Conservation (phyloP, 768 basidiomycete genomes). For the Gloeostereum incarnatum region DNA sequence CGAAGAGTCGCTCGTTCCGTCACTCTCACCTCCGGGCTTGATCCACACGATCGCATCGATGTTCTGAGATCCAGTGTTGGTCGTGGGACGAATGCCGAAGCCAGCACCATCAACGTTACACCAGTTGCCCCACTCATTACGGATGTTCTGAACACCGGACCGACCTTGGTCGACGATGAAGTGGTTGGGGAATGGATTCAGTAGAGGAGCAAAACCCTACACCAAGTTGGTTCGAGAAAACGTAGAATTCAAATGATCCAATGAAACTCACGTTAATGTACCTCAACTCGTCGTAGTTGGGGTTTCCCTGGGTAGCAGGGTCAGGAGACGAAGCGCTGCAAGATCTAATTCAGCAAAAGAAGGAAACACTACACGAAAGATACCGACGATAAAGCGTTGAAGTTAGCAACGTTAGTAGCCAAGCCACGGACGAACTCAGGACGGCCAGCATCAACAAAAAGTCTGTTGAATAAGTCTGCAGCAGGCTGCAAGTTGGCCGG, state of each 20-base stretch:
- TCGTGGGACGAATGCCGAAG: slow-evolving; percentile 51
- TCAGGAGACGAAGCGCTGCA: slow-evolving; percentile 44
- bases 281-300: slow-evolving; percentile 53
- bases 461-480: slow-evolving; percentile 40
- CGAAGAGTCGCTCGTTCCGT: slow-evolving; percentile 50
- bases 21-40: slow-evolving; percentile 62
- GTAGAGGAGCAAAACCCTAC: slow-evolving; percentile 42
- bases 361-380: too few species aligned
- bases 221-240: too few species aligned
- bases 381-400: slow-evolving; percentile 33
- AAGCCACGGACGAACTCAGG: slow-evolving; percentile 53
- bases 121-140: slow-evolving; percentile 56
- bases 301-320: slow-evolving; percentile 49
- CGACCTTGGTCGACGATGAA: slow-evolving; percentile 65
- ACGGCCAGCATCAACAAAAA: slow-evolving; percentile 41
- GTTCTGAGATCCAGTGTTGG: slow-evolving; percentile 39
- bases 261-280: slow-evolving; percentile 38
- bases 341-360: too few species aligned
- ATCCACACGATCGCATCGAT: slow-evolving; percentile 60
- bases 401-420: slow-evolving; percentile 49
- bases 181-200: slow-evolving; percentile 41
- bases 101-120: slow-evolving; percentile 57
- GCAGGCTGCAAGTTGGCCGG: slow-evolving; percentile 53
- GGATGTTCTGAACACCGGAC: slow-evolving; percentile 53
- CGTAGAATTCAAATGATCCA: too few species aligned